Base-by-base conservation (phyloP, 1,139 yeast genomes). In the Candida sp. region DNA sequence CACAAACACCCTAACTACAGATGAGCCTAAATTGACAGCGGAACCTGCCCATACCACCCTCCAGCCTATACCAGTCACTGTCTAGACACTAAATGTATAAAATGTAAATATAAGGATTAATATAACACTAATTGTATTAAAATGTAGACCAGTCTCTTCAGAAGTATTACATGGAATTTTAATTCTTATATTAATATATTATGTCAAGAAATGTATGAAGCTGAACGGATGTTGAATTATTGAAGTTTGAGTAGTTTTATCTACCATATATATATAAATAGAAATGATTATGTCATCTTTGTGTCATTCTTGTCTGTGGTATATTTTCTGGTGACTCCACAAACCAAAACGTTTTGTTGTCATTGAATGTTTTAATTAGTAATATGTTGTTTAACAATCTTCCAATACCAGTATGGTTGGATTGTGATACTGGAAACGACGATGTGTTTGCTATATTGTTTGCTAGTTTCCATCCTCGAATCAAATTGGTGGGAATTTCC, bases 381-480 rank as follows among this genome's bases (percentile, higher is more conserved):
- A 25, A 25, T 25, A 35, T 35, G 29, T 59, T 58, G 63, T 57
- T 60, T 2, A 41, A 51, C 21, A 45, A 40, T 34, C 49, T 53
- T 22, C 47, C 42, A 29, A 68, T 84, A 21, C 91, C 91, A 1
- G 55, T 87, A 5, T 87, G 97, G 96, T 61, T 89, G n/a, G 97
- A 89, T 64, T 89, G 96, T 58, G 97, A 89, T 58, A 95, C 96
- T 0, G 96, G 96, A 2, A 93, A 87, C 55, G 97, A 89, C 58
- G 97, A 89, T 56, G 87, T 89, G 2, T 77, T 87, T 42, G 96
- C 95, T 7, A 70, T 89, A 5, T 66, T 87, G 19, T 54, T 89
- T 34, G 79, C 87, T 0, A 66, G 80, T 4, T 81, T 75, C 57
- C 75, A 80, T 49, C 87, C 87, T 0, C 64, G 73, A 35, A 79